A percentile compares a stretch with the other conserved stretches of the same genome.
phyloP scores from a whole-genome alignment of 2,329 filamentous ascomycete genomes.

The Trichoderma cornu-damae region DNA sequence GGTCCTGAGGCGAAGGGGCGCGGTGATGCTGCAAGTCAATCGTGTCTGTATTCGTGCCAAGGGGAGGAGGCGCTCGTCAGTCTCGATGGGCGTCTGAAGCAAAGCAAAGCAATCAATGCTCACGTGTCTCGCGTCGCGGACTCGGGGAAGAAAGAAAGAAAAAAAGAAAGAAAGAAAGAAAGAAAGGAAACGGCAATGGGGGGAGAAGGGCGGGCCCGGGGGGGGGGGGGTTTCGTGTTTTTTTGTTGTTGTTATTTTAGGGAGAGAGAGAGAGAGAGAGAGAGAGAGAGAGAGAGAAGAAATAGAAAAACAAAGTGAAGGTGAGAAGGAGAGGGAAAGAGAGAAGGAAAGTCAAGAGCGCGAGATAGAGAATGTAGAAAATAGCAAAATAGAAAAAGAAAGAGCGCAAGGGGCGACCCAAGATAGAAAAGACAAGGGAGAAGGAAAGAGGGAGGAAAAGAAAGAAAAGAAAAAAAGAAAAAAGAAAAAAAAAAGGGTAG shows the following conservation, averaged over 20 bases:
- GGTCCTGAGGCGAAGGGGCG: conserved; percentile 78
- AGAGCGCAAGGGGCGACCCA: conserved; percentile 5
- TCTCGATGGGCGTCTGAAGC: conserved; percentile 11
- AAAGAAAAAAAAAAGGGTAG: neutral
- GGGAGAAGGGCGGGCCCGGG: too few species aligned
- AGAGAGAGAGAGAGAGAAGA: neutral
- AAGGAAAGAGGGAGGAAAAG: conserved; percentile 3
- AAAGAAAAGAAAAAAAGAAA: conserved; percentile 11
- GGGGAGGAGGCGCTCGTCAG: conserved; percentile 21
- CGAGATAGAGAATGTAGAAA: neutral
- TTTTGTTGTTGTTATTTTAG: neutral
- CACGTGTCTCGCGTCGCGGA: conserved; percentile 17
- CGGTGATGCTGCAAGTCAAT: conserved; percentile 87
- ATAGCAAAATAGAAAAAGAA: neutral
- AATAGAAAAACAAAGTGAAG: neutral
- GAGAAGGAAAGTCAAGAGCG: neutral
- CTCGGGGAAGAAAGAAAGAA: conserved; percentile 21
- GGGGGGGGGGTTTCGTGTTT: too few species aligned
- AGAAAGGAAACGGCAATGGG: too few species aligned
- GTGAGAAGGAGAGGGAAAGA: neutral
- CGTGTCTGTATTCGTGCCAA: conserved; percentile 58
- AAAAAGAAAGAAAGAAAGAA: neutral
- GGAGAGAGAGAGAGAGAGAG: neutral
- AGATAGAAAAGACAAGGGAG: conserved; percentile 2
- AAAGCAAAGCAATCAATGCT: conserved; percentile 16